Base-by-base conservation (phyloP, 2,329 filamentous ascomycete species). In the Fusarium fracticaudum region DNA sequence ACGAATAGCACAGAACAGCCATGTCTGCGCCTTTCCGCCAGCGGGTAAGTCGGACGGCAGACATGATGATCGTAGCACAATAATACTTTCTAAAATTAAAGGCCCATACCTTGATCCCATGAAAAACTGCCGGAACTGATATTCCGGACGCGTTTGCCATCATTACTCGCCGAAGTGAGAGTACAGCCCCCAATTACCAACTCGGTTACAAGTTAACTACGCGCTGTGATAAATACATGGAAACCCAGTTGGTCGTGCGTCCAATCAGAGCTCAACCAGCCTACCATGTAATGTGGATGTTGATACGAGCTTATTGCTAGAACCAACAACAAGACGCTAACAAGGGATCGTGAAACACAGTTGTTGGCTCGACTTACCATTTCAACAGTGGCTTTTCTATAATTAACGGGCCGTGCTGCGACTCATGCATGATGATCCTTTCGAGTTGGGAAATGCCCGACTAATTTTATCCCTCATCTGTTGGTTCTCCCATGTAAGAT, bases 201-300 rank as follows among this genome's bases (percentile, higher is more conserved):
- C 6, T 26, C 14, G 13, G 18, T 38, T 22, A 22, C 33, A 38
- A 3, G 7, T 29, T 22, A 15, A 38, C 18, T 38, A 38, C 35
- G 35, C 18, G 51, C 51, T 13, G 51, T 29, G 24, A 29, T 29
- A 38, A 4, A 54, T 7, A 13, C 2, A 54, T 38, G n/a, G 51
- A n/a, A 29, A 13, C 3, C 24, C 12, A 4, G 35, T 29, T n/a
- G 20, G 35, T 0, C 2, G 0, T 5, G n/a, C 10, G 35, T 1
- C 35, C 51, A 54, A 54, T 54, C 5, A 29, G 5, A 10, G 50
- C 18, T 54, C 2, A 53, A 53, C 0, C 0, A 1, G n/a, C 33
- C 12, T 26, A 26, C 33, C 24, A 54, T 54, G 51, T 1, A 29
- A 29, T 40, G 35, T 54, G 24, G 51, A 3, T 22, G 5, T 13